Percentiles rank a stretch among this genome's conserved stretches.
Evolutionary conservation across 257 asterid genomes (phyloP).

Genomic region (Solanum virginianum): DNA sequence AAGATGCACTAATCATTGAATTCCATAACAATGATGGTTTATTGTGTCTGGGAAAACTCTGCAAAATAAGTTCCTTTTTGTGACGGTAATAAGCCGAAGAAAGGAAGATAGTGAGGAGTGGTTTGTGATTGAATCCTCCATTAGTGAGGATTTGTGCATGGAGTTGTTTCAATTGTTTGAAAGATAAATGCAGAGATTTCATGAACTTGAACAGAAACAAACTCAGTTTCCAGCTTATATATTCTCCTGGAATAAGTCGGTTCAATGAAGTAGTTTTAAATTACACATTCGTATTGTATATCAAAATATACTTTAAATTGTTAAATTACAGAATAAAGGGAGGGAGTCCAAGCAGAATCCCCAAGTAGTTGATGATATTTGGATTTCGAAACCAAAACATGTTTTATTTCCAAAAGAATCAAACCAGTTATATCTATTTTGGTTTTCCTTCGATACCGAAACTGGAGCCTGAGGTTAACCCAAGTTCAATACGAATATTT

Average conservation of each 20-base stretch:
- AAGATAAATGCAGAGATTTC: not conserved
- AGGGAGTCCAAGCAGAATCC: too few relatives aligned
- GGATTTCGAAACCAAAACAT: not conserved
- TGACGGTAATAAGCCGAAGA: not conserved
- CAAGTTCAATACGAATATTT: not conserved
- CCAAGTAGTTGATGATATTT: too few relatives aligned
- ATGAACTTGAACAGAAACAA: not conserved
- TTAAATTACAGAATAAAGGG: too few relatives aligned
- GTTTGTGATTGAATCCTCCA: not conserved
- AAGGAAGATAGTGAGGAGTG: not conserved
- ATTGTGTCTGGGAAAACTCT: not conserved
- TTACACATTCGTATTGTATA: too few relatives aligned
- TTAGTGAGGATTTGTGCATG: not conserved
- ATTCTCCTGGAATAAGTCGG: too few relatives aligned
- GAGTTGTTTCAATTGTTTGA: not conserved
- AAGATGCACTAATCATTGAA: not conserved
- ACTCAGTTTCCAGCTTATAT: not conserved
- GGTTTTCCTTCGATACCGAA: too few relatives aligned
- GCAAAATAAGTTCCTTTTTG: not conserved
- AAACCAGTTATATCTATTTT: too few relatives aligned
- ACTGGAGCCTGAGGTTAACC: too few relatives aligned
- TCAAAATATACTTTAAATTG: too few relatives aligned
- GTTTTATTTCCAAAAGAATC: not conserved
- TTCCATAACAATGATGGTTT: not conserved
- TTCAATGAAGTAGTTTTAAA: too few relatives aligned